Percentiles rank a stretch among this genome's conserved stretches.
phyloP scores from a whole-genome alignment of 148 eudicot species.

The Agrostemma githago region DNA sequence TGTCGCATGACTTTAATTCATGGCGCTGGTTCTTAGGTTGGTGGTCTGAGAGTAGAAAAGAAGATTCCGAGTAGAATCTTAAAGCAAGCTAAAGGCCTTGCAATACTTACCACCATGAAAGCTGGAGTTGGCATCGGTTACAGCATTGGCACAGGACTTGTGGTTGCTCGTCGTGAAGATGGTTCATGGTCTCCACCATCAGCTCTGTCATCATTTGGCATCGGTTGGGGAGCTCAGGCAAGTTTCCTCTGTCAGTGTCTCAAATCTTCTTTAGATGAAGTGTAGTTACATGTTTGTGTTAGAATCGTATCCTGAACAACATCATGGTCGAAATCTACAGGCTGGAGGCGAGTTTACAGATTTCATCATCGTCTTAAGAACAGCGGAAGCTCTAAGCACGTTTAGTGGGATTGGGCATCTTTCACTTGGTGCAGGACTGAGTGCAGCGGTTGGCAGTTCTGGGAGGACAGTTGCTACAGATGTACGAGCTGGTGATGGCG shows the following conservation, averaged over 20 bases:
- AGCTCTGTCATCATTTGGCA: conserved; percentile 58
- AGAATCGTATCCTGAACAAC: neutral
- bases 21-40: conserved; percentile 35
- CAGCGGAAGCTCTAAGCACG: conserved; percentile 51
- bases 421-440: conserved; percentile 65
- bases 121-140: conserved; percentile 66
- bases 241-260: neutral
- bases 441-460: conserved; percentile 68
- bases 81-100: conserved; percentile 63
- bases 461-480: conserved; percentile 64
- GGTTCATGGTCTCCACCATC: conserved; percentile 76
- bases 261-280: neutral
- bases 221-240: conserved; percentile 80
- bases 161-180: conserved; percentile 57
- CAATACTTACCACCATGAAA: conserved; percentile 52
- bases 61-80: conserved; percentile 51
- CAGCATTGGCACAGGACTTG: conserved; percentile 64
- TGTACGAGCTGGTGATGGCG: conserved; percentile 56
- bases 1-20: no score
- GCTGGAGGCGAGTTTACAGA: conserved; percentile 76
- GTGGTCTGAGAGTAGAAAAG: conserved; percentile 44
- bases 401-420: conserved; percentile 53
- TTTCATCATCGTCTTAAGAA: conserved; percentile 57
- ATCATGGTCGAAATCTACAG: conserved; percentile 23
- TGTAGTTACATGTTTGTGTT: neutral